phyloP scores from a whole-genome alignment of 805 yeast genomes.

The Lachancea sp. region DNA sequence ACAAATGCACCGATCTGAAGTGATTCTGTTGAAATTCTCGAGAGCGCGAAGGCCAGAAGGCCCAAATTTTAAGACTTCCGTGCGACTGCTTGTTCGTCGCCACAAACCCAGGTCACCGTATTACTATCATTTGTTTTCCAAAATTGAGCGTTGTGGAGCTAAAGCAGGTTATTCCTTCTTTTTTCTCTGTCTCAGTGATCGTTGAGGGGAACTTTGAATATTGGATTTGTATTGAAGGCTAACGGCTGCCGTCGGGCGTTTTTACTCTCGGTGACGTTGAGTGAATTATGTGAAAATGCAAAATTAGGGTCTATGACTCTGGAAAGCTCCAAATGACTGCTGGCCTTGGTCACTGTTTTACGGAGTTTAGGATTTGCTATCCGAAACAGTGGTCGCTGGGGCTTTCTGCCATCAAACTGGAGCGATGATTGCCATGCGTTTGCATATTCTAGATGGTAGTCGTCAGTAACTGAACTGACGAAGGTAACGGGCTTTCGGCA shows the following conservation, averaged over 20 bases:
- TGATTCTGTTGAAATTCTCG: background rate
- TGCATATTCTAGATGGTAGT: conserved; percentile 8
- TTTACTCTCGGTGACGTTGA: conserved; percentile 7
- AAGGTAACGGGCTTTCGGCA: conserved; percentile 3
- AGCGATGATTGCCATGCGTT: conserved; percentile 9
- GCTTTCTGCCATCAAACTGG: conserved; percentile 7
- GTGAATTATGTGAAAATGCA: conserved; percentile 5
- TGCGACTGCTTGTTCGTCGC: too few species aligned
- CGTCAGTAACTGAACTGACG: conserved; percentile 3
- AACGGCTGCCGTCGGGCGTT: conserved; percentile 11
- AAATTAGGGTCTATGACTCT: conserved; percentile 3
- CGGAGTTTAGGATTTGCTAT: conserved; percentile 1
- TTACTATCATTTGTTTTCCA: too few species aligned
- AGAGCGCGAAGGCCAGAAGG: too few species aligned
- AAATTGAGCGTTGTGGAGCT: too few species aligned
- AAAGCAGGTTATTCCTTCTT: background rate
- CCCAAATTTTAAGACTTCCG: too few species aligned
- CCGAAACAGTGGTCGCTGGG: conserved; percentile 8
- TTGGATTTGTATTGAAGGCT: conserved; percentile 18
- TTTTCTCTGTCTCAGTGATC: conserved; percentile 2
- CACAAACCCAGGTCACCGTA: too few species aligned
- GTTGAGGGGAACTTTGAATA: conserved; percentile 21
- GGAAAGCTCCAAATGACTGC: background rate
- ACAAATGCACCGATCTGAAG: background rate
- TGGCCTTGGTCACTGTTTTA: background rate